A percentile compares a stretch with the other conserved stretches of the same genome.
Evolutionary conservation across 306 rosid genomes (phyloP).

Genomic region (Acacia confusa): DNA sequence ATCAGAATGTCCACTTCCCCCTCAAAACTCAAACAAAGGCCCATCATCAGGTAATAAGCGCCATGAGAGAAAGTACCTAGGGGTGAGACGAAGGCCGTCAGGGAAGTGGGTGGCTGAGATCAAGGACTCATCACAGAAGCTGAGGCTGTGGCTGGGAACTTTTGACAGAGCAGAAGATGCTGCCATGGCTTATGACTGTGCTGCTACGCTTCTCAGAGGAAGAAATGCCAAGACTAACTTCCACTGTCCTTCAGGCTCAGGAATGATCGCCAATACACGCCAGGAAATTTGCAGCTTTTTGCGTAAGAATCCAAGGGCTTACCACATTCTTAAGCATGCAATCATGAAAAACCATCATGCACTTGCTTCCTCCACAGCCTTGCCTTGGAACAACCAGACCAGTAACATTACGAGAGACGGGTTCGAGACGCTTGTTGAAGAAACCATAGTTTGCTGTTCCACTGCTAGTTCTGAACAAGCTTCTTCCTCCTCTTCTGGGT

Average conservation of each 20-base stretch:
- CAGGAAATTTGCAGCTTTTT: slow-evolving; percentile 45
- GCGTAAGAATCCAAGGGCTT: slow-evolving; percentile 73
- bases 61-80: slow-evolving; percentile 55
- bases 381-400: slow-evolving; percentile 33
- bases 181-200: slow-evolving; percentile 77
- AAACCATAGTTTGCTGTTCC: slow-evolving; percentile 69
- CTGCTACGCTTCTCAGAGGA: slow-evolving; percentile 88
- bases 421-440: slow-evolving; percentile 58
- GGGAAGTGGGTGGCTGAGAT: slow-evolving; percentile 98
- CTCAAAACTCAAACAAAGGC: slow-evolving; percentile 37
- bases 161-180: slow-evolving; percentile 81
- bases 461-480: slow-evolving; percentile 29
- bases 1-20: slow-evolving; percentile 33
- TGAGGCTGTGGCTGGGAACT: slow-evolving; percentile 91
- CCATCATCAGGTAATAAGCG: slow-evolving; percentile 25
- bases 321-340: slow-evolving; percentile 67
- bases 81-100: slow-evolving; percentile 91
- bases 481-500: slow-evolving; percentile 20
- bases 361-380: slow-evolving; percentile 37
- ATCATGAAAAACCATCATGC: slow-evolving; percentile 61
- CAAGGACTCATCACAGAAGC: slow-evolving; percentile 81
- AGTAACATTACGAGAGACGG: not conserved
- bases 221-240: slow-evolving; percentile 85
- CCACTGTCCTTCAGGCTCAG: slow-evolving; percentile 27
- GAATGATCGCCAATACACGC: slow-evolving; percentile 33